phyloP scores from a whole-genome alignment of 2,329 filamentous ascomycete genomes.

The Neopestalotiopsis rosae region DNA sequence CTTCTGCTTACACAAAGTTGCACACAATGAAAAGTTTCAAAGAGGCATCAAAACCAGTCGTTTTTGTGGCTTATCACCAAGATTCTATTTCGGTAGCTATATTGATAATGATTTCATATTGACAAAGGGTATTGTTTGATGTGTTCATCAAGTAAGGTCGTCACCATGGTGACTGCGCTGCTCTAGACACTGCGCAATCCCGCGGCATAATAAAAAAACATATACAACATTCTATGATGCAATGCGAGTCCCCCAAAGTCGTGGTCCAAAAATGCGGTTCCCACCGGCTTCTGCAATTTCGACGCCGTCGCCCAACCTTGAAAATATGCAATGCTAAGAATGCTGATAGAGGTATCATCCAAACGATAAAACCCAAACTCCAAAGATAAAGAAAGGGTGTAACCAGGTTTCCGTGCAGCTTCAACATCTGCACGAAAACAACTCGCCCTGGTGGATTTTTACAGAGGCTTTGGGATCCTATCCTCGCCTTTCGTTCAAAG shows the following conservation, averaged over 20 bases:
- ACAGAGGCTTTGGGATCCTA: conserved; percentile 21
- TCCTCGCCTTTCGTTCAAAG: conserved; percentile 30
- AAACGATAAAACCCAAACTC: conserved; percentile 1
- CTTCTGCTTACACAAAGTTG: no score
- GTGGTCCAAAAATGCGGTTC: neutral
- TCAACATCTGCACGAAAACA: neutral
- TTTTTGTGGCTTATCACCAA: neutral
- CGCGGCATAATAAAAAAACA: neutral
- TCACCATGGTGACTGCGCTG: neutral
- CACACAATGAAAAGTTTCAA: no score
- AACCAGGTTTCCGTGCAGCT: no score
- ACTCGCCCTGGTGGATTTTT: neutral
- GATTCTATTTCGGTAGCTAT: neutral
- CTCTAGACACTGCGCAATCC: neutral
- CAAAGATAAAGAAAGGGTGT: conserved; percentile 1
- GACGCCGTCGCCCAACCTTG: conserved; percentile 8
- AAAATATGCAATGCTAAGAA: conserved; percentile 12
- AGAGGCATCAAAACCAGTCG: no score
- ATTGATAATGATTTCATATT: neutral
- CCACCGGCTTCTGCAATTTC: neutral
- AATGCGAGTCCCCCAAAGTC: neutral
- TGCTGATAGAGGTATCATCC: conserved; percentile 10
- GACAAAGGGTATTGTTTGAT: neutral
- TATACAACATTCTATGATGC: conserved; percentile 7
- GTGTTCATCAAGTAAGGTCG: neutral